phyloP scores from a whole-genome alignment of 495 filamentous ascomycete genomes.

The Talaromyces adpressus region DNA sequence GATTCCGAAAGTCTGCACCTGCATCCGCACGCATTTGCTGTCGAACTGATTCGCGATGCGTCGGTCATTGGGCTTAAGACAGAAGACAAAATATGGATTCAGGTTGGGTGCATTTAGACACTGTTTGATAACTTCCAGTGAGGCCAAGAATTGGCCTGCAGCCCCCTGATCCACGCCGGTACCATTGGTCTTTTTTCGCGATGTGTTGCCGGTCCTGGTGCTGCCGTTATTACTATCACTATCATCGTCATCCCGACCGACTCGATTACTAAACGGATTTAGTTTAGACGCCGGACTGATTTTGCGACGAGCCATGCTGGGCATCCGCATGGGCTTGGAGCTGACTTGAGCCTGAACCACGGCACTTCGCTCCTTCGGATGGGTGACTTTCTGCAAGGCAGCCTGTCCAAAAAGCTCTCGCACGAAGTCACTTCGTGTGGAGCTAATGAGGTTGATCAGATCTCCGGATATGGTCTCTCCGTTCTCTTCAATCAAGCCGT shows the following conservation, averaged over 20 bases:
- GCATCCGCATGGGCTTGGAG: constrained; percentile 85
- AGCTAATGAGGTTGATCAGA: constrained; percentile 88
- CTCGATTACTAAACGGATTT: constrained; percentile 26
- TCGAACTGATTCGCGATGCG: constrained; percentile 98
- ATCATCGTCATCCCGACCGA: constrained; percentile 48
- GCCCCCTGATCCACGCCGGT: constrained; percentile 69
- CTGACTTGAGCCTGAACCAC: constrained; percentile 96
- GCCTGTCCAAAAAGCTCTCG: constrained; percentile 88
- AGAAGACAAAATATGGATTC: constrained; percentile 95
- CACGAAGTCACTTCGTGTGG: constrained; percentile 81
- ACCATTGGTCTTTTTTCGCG: constrained; percentile 33
- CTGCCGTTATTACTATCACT: constrained; percentile 41
- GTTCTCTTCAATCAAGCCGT: constrained; percentile 85
- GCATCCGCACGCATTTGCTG: constrained; percentile 92
- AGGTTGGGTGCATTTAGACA: constrained; percentile 72
- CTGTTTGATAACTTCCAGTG: constrained; percentile 81
- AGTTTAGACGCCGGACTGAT: constrained; percentile 42
- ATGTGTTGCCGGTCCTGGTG: constrained; percentile 22
- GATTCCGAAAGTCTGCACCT: constrained; percentile 93
- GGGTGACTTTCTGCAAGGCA: constrained; percentile 78
- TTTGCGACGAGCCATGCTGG: constrained; percentile 81
- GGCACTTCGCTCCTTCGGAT: constrained; percentile 81
- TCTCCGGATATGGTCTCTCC: constrained; percentile 94
- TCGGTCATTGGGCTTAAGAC: constrained; percentile 93
- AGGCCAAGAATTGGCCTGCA: constrained; percentile 83